These are phyloP conservation scores for Gynandropsis gynandra DNA, from an alignment of 345 rosid genomes.

Conservation along the genomic window DNA sequence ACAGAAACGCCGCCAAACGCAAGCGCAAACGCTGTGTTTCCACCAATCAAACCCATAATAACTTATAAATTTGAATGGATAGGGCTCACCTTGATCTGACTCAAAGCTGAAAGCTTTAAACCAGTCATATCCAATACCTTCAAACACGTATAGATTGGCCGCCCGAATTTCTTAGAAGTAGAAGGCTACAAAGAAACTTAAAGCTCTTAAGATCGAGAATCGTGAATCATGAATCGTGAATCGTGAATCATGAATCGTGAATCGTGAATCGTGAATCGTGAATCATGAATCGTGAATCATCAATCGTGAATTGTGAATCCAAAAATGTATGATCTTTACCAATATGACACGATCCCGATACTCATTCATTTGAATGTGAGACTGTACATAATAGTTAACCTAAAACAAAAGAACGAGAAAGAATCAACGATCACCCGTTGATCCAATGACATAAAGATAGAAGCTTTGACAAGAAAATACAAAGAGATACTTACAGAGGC, in stretches of 20 bases:
- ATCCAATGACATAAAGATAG: too few relatives aligned
- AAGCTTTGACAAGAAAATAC: constrained; percentile 1
- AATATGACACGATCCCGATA: constrained; percentile 82
- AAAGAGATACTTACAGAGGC: constrained; percentile 66
- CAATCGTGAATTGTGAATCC: too few relatives aligned
- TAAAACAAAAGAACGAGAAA: constrained; percentile 27
- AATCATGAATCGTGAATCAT: too few relatives aligned
- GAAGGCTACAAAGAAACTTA: constrained; percentile 43
- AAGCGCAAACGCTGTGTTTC: too few relatives aligned
- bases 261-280: too few relatives aligned
- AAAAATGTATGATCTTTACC: constrained; percentile 37
- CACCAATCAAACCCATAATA: too few relatives aligned
- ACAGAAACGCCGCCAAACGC: too few relatives aligned
- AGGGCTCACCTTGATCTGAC: constrained; percentile 66
- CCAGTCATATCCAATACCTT: constrained; percentile 98
- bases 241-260: not conserved
- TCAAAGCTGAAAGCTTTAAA: constrained; percentile 76
- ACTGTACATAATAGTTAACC: constrained; percentile 86
- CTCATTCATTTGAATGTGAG: constrained; percentile 98
- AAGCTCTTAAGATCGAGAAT: not conserved
- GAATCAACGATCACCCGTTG: too few relatives aligned
- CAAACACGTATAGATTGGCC: constrained; percentile 63
- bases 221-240: not conserved
- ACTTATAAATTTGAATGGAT: constrained; percentile 8
- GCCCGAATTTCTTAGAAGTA: constrained; percentile 59